These are phyloP conservation scores for Lagenidium sp. DNA, from an alignment of 352 stramenopile genomes.

Conservation along the genomic window DNA sequence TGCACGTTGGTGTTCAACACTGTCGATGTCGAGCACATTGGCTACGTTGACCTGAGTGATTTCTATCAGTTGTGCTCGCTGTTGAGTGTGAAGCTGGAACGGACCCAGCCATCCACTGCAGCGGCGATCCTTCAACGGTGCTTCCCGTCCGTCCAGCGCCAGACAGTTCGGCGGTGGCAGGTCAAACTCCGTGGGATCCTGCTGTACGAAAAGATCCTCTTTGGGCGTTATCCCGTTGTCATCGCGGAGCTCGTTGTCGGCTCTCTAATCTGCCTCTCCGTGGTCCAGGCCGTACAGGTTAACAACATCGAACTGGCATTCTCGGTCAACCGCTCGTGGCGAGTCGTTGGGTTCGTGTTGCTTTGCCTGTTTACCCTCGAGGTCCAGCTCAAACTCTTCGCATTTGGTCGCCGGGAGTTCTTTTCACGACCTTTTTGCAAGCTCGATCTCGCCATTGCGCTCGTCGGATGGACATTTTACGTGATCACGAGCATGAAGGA, in stretches of 20 bases:
- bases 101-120: slow-evolving; percentile 26
- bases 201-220: slow-evolving; percentile 51
- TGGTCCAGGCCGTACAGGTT: slow-evolving; percentile 73
- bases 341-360: slow-evolving; percentile 55
- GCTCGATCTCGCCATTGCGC: slow-evolving; percentile 58
- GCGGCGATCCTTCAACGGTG: slow-evolving; percentile 32
- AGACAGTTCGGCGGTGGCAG: slow-evolving; percentile 44
- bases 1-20: slow-evolving; percentile 75
- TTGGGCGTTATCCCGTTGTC: slow-evolving; percentile 59
- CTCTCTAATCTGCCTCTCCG: slow-evolving; percentile 62
- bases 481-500: slow-evolving; percentile 52
- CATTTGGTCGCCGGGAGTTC: slow-evolving; percentile 69
- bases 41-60: slow-evolving; percentile 47
- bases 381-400: slow-evolving; percentile 68
- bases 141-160: slow-evolving; percentile 18
- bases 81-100: slow-evolving; percentile 61
- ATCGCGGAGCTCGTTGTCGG: slow-evolving; percentile 67
- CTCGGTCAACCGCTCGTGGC: slow-evolving; percentile 64
- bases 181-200: slow-evolving; percentile 38
- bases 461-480: slow-evolving; percentile 78
- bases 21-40: slow-evolving; percentile 54
- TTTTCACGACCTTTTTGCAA: slow-evolving; percentile 73
- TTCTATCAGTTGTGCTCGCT: slow-evolving; percentile 78
- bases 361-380: slow-evolving; percentile 70
- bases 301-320: slow-evolving; percentile 79